Evolutionary conservation across 208 protist genomes (phyloP), one percentile per base, ranked within the genome.

Genomic region (Polymyxa betae): DNA sequence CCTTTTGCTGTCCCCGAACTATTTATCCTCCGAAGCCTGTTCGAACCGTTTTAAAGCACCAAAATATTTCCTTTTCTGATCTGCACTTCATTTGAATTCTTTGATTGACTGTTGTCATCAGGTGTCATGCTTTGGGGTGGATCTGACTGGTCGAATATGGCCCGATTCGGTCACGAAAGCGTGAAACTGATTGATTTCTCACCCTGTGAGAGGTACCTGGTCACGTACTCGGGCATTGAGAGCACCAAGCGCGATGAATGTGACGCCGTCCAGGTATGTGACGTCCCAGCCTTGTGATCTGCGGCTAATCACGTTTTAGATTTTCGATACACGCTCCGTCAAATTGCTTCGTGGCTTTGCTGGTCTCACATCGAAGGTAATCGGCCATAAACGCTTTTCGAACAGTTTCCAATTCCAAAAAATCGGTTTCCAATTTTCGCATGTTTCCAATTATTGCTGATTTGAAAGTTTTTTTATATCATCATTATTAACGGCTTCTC

Each of bases 111-210:
- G n/a, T n/a, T n/a, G 12, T 24, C 12, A 5, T 29, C 24, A 60
- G 49, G 49, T 60, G 12, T 96, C 52, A 88, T 90, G 0, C 54
- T 97, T 29, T 97, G 94, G 94, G 94, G 95, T 64, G 93, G 93
- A 40, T 43, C 41, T 35, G 90, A 43, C 38, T 92, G 54, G 92
- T 92, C 68, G 32, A 29, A 87, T 45, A 78, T 94, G 0, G 40
- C 16, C n/a, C 29, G 90, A 0, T 94, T 95, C 64, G 5, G 43
- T 0, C 95, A 96, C 91, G 54, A 49, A 20, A 92, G 91, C 49
- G 95, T 96, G 0, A 88, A 93, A 90, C 66, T 95, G 16, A 91
- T 95, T 5, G 94, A 95, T 45, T 96, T 95, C 52, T 96, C 94
- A 38, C 95, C 95, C 38, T 88, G 92, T 0, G 94, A 96, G 72